Evolutionary conservation across 2,329 filamentous ascomycete species (phyloP).

Genomic region (Penicillium sp.): DNA sequence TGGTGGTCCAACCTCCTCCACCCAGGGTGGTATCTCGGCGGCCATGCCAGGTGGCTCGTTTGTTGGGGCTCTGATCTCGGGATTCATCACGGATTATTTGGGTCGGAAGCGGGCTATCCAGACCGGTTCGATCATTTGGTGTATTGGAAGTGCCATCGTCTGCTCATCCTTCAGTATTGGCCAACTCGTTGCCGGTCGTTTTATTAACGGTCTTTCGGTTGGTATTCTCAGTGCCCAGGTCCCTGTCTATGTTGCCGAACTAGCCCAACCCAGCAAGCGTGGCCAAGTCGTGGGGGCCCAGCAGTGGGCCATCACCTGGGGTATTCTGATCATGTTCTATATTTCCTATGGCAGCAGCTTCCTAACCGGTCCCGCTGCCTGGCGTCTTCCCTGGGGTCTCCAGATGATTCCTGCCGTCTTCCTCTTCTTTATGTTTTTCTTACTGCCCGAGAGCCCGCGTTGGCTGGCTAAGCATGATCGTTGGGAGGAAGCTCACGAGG

Average conservation of each 20-base stretch:
- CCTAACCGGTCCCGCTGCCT: constrained; percentile 48
- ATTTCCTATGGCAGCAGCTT: constrained; percentile 25
- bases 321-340: constrained; percentile 69
- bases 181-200: constrained; percentile 69
- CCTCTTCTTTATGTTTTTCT: constrained; percentile 57
- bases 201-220: constrained; percentile 70
- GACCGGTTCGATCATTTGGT: constrained; percentile 53
- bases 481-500: constrained; percentile 53
- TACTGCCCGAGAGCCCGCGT: constrained; percentile 59
- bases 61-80: constrained; percentile 58
- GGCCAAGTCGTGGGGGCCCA: constrained; percentile 69
- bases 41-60: constrained; percentile 74
- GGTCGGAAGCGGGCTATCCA: constrained; percentile 56
- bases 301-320: constrained; percentile 75
- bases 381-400: constrained; percentile 65
- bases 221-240: constrained; percentile 69
- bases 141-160: constrained; percentile 60
- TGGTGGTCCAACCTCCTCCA: constrained; percentile 49
- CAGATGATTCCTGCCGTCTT: constrained; percentile 63
- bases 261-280: constrained; percentile 58
- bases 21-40: constrained; percentile 69
- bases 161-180: constrained; percentile 61
- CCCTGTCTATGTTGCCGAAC: constrained; percentile 69
- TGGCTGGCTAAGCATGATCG: constrained; percentile 65
- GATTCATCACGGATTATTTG: constrained; percentile 55